Base-by-base conservation (phyloP, 768 basidiomycete species). In the Suillus americanus region DNA sequence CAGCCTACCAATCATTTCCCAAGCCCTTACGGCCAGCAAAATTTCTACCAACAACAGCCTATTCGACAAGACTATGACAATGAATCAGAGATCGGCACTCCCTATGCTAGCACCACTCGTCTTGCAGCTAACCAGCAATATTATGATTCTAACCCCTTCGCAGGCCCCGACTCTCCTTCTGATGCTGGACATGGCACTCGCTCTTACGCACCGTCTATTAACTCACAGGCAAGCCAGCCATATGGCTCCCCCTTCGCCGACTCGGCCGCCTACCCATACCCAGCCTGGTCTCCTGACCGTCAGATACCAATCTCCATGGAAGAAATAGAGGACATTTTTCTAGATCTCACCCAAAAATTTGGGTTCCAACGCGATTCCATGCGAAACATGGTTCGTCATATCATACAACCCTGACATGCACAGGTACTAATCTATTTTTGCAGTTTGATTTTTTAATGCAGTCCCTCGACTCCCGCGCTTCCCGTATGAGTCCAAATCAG, bases 381-480 rank as follows among this genome's bases (percentile, higher is more conserved):
- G 93, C 87, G 95, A 56, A 99, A 95, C 82, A 96, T 92, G 91
- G 91, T 89, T 67, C 53, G 83, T 80, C 30, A 60, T 18, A 40
- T 57, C 66, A 59, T 63, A 28, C 12, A 1, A 25, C 13, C 4
- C 8, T 28, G 37, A 13, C 18, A 45, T 14, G 14, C 20, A 50
- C 35, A 10, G 2, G 13, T 20, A 33, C 65, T 66, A 5, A 66
- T 20, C 28, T 33, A 46, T 53, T 53, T 25, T 51, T 63, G 16
- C 70, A 94, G 92, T 99, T 95, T 78, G 97, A 99, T 78, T 98
- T 98, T 77, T 82, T 93, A 65, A 99, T 99, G 97, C 93, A 96
- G 61, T 88, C 94, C 67, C 91, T 99, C 72, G 97, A 99, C 79
- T 97, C 95, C 51, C 89, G 94, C 64, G 94, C 97, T n/a, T 98